Base-by-base conservation (phyloP, 352 stramenopile species). In the Phytophthora capsici region DNA sequence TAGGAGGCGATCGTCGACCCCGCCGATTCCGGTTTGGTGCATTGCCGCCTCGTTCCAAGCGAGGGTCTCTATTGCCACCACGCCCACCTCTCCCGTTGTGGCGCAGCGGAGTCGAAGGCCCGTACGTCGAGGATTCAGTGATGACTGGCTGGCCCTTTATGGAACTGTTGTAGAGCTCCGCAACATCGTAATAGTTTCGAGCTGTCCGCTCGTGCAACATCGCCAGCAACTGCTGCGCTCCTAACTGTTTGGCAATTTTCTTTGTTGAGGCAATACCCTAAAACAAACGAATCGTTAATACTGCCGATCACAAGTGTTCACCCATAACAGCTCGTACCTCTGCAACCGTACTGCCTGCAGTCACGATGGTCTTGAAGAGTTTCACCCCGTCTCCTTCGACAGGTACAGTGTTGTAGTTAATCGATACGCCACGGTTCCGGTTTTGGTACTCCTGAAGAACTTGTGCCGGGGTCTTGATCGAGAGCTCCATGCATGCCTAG, bases 401-500 rank as follows among this genome's bases (percentile, higher is more conserved):
- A 16, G 75, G 59, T 37, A 91, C 60, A 12, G 81, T 91, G 51
- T 91, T 94, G 63, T 93, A 95, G 47, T 92, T 92, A 65, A 95
- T 82, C 1, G 84, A 86, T 7, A 92, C 79, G 10, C 87, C 87
- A 7, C 82, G 81, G 46, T 95, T 86, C 14, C 84, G 75, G 55
- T 92, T 93, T 61, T 93, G 84, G 55, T 92, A 95, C 59, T 95
- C 87, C 41, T 93, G 83, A 17, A 95, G 68, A n/a, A 95, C 83
- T 74, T 95, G 87, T 10, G 85, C 87, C 1, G 87, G 87, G 1
- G 87, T 95, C 70, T 93, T 93, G 56, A 92, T 79, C 6, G 77
- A 84, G 34, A 95, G 68, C 41, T 93, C 77, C 69, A 93, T 84
- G 53, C 84, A 95, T 17, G 69, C 81, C 80, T 94, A 50, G 16